Percentiles rank a stretch among this genome's conserved stretches.
These are phyloP conservation scores for Penicillium glabrum DNA, from an alignment of 2,329 filamentous ascomycete genomes.

Conservation along the genomic window DNA sequence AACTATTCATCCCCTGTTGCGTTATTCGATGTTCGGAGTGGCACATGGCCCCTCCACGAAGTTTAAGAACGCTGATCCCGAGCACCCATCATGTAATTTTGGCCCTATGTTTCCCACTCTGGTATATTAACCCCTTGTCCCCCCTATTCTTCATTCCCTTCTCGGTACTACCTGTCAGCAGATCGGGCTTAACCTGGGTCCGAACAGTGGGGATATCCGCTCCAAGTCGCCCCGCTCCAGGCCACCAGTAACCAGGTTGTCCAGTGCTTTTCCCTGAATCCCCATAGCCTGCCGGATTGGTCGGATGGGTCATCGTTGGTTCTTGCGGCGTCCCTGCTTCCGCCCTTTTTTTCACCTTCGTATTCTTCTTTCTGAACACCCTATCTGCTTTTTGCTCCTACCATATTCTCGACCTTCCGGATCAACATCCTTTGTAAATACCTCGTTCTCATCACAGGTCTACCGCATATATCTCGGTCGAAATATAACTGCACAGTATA, in stretches of 20 bases:
- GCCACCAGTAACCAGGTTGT: not conserved
- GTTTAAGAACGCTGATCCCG: not conserved
- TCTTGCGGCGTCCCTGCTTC: conserved; percentile 1
- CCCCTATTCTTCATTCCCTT: not conserved
- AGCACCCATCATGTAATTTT: not conserved
- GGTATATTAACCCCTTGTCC: not conserved
- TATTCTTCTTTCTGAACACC: not conserved
- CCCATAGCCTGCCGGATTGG: conserved; percentile 8
- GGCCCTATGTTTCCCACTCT: not conserved
- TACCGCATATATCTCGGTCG: not conserved
- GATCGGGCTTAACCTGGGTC: conserved; percentile 1
- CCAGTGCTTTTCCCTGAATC: not conserved
- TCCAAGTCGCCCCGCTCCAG: conserved; percentile 13
- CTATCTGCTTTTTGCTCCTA: not conserved
- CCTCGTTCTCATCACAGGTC: not conserved
- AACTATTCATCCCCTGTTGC: not conserved
- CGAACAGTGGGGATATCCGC: conserved; percentile 10
- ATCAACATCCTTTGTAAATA: not conserved
- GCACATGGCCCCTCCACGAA: not conserved
- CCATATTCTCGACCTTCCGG: not conserved
- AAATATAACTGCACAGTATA: not conserved
- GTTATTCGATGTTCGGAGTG: not conserved
- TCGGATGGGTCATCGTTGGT: conserved; percentile 5
- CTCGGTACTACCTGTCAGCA: not conserved
- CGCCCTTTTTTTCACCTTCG: not conserved